Evolutionary conservation across 441 rosid genomes (phyloP), one percentile per base, ranked within the genome.

Genomic region (Euphorbia schlechtendalii): DNA sequence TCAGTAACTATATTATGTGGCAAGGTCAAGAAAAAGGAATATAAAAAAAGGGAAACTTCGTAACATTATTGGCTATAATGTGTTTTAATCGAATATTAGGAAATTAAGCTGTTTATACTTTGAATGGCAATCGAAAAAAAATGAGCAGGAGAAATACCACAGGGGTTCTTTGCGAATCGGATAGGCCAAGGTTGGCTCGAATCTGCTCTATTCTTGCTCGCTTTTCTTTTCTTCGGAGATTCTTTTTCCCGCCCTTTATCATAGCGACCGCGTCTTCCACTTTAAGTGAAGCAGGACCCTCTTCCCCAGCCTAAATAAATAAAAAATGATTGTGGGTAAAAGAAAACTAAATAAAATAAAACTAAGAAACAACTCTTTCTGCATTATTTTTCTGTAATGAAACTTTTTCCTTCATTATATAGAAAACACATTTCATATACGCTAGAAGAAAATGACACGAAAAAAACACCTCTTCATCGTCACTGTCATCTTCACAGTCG

Each of bases 121-220:
- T 45, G 48, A 30, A 17, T 12, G 28, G 10, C 18, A 52, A 25
- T 28, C 64, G 52, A 58, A 57, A 52, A 56, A 11, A 21, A 49
- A 32, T 10, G 12, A 30, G 63, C 18, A 52, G 18, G 38, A 43
- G 4, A 32, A 59, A 54, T 84, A 90, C 97, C 88, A 66, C 61
- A 43, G 99, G 96, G 65, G 99, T 93, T 84, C 97, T 88, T 69
- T 93, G 97, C 63, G 91, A 83, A 87, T 93, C 97, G 53, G 96
- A 90, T 40, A 93, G 97, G 70, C 99, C 96, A 57, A 93, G 89
- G 71, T 83, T 90, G 73, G 90, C 97, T 81, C 99, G 80, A 66
- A 93, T 88, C 81, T 90, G 96, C 81, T 88, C 96, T 69, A 93
- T 90, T 76, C 99, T 87, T 61, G 90, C 83, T 63, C 97, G 79